These are phyloP conservation scores for Saturnispora ahearnii DNA, from an alignment of 805 yeast genomes.

Conservation along the genomic window DNA sequence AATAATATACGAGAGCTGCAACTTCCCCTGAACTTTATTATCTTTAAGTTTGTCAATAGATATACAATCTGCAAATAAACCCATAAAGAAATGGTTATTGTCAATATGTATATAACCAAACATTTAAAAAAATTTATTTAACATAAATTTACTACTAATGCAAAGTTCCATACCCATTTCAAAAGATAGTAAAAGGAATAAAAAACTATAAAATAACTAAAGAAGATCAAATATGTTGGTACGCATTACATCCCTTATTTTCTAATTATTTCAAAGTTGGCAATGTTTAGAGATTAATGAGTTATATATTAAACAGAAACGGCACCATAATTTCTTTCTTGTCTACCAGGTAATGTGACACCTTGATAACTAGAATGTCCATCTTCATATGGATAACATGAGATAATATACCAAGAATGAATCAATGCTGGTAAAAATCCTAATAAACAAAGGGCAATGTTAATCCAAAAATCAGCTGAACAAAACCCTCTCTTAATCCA, in stretches of 20 bases:
- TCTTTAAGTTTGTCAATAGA: neutral
- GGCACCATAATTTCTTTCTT: constrained; percentile 27
- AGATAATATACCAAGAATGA: constrained; percentile 72
- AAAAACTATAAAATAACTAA: no score
- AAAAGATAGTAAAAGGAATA: no score
- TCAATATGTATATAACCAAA: no score
- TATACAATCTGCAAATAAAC: neutral
- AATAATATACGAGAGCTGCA: neutral
- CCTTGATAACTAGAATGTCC: constrained; percentile 22
- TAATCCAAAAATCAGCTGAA: constrained; percentile 52
- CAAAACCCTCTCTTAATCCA: constrained; percentile 55
- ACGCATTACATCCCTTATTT: no score
- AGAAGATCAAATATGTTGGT: no score
- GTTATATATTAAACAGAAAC: constrained; percentile 12
- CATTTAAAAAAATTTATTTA: no score
- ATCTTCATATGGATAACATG: constrained; percentile 50
- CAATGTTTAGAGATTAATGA: no score
- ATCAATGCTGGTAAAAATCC: constrained; percentile 73
- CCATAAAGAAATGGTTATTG: neutral
- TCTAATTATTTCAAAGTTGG: no score
- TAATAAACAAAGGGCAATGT: constrained; percentile 56
- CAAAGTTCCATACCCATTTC: no score
- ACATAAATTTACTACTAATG: no score
- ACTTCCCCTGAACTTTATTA: neutral
- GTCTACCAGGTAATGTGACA: constrained; percentile 31